Base-by-base conservation (phyloP, 805 yeast genomes). In the Metschnikowia anglica region DNA sequence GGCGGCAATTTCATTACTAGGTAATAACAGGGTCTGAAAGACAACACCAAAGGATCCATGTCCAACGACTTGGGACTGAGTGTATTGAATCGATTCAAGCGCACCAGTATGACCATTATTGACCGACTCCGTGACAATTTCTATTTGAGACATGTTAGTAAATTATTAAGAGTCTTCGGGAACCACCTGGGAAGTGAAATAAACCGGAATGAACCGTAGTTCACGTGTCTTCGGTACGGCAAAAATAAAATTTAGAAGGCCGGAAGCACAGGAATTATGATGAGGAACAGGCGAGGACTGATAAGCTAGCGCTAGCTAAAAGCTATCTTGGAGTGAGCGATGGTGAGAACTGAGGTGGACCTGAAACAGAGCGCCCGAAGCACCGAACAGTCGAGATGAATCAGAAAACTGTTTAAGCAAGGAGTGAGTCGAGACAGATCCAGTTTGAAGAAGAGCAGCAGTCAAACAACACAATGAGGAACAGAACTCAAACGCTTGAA, bases 31-130 rank as follows among this genome's bases (percentile, higher is more conserved):
- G 5, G 96, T 88, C 53, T 88, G 93, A 61, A 88, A 89, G n/a
- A 93, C 99, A 25, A 89, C 90, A 2, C 99, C 99, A 69, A 93
- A 93, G n/a, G 98, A 90, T 9, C 99, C 99, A 65, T 88, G 95
- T n/a, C 99, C 99, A 31, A 91, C 93, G 76, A 90, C 89, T 53
- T 87, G 85, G 30, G 87, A 79, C 56, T 84, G 88, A 13, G 90
- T 84, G 67, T 87, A 88, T 37, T 82, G 79, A 43, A 91, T 77
- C 39, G 78, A 76, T 38, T 73, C 70, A 23, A 70, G 56, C 49
- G 80, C 80, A 42, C 85, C 88, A 7, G 83, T 78, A 57, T 75
- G 81, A 31, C 91, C 90, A 54, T 84, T 84, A 53, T 76, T 78
- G 45, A 82, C 93, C 41, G 74, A 77, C 60, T 85, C 89, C 39